phyloP scores from a whole-genome alignment of 108 stramenopile genomes.

The Pseudonitzschia multiseries region DNA sequence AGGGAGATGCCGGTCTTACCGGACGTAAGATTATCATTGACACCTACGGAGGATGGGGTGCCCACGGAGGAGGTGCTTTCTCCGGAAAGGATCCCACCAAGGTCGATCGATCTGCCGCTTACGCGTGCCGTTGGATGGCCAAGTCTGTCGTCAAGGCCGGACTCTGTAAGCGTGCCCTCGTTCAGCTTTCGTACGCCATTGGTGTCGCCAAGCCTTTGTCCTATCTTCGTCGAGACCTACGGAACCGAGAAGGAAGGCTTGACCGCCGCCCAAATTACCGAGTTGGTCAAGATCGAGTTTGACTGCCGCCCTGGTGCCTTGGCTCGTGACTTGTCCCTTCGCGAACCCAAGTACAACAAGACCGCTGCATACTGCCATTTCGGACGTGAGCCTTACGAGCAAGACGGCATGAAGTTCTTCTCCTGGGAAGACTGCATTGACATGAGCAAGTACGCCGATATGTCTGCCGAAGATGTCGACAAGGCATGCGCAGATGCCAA shows the following conservation, averaged over 20 bases:
- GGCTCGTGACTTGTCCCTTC: slow-evolving; percentile 86
- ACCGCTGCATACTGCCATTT: slow-evolving; percentile 97
- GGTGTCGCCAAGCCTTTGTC: slow-evolving; percentile 94
- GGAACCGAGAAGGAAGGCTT: slow-evolving; percentile 91
- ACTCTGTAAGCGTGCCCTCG: slow-evolving; percentile 90
- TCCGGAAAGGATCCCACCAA: slow-evolving; percentile 98
- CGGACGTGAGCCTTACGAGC: slow-evolving; percentile 75
- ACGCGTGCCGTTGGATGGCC: slow-evolving; percentile 97
- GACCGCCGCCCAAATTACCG: slow-evolving; percentile 85
- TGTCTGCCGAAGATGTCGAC: slow-evolving; percentile 51
- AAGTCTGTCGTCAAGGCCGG: slow-evolving; percentile 93
- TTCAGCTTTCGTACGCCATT: slow-evolving; percentile 96
- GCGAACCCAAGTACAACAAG: slow-evolving; percentile 92
- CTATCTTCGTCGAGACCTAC: slow-evolving; percentile 93
- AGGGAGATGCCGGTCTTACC: slow-evolving; percentile 96
- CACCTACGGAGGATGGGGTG: slow-evolving; percentile 98
- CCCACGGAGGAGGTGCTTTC: slow-evolving; percentile 97
- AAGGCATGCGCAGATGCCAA: slow-evolving; percentile 55
- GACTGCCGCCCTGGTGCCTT: slow-evolving; percentile 91
- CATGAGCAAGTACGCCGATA: slow-evolving; percentile 69
- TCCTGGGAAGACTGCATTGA: slow-evolving; percentile 92
- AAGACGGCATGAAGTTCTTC: slow-evolving; percentile 89
- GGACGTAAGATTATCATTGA: slow-evolving; percentile 99
- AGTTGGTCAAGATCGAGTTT: slow-evolving; percentile 94
- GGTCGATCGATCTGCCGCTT: slow-evolving; percentile 95